Evolutionary conservation across 208 protist genomes (phyloP).

Genomic region (Paratrypanosoma confusum): DNA sequence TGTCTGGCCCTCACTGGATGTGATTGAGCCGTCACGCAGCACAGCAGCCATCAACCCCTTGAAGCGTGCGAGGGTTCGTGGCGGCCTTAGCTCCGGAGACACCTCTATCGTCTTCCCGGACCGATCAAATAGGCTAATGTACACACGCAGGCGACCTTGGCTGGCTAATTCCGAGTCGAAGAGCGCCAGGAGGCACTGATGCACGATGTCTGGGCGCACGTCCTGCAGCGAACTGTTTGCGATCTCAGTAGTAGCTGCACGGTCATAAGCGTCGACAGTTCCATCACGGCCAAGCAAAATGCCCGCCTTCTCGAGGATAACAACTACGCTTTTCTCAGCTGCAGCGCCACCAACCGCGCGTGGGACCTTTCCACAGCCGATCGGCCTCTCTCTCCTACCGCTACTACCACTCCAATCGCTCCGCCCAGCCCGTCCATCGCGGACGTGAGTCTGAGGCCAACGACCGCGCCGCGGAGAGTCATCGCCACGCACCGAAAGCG

Average conservation of each 20-base stretch:
- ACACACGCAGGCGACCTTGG: conserved; percentile 63
- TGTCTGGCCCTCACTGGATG: conserved; percentile 44
- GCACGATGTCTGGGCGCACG: conserved; percentile 83
- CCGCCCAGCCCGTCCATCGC: no score
- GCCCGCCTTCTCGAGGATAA: conserved; percentile 80
- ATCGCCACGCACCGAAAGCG: no score
- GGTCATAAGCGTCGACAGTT: conserved; percentile 77
- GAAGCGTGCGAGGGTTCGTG: conserved; percentile 81
- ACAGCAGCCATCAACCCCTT: conserved; percentile 68
- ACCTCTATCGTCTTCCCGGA: conserved; percentile 76
- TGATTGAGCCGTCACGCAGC: conserved; percentile 66
- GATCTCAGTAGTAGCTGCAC: conserved; percentile 64
- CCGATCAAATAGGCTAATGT: conserved; percentile 63
- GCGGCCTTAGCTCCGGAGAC: conserved; percentile 72
- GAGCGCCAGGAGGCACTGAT: conserved; percentile 87
- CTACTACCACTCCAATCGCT: no score
- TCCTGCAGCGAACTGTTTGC: conserved; percentile 59
- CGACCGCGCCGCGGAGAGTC: no score
- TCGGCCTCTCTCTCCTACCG: no score
- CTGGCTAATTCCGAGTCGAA: conserved; percentile 79
- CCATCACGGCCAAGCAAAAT: conserved; percentile 61
- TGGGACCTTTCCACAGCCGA: no score
- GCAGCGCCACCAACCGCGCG: no score
- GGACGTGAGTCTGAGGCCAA: no score
- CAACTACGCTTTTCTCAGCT: no score